Conservation (phyloP, 108 stramenopile species). For the Stephanodiscus minutulus region DNA sequence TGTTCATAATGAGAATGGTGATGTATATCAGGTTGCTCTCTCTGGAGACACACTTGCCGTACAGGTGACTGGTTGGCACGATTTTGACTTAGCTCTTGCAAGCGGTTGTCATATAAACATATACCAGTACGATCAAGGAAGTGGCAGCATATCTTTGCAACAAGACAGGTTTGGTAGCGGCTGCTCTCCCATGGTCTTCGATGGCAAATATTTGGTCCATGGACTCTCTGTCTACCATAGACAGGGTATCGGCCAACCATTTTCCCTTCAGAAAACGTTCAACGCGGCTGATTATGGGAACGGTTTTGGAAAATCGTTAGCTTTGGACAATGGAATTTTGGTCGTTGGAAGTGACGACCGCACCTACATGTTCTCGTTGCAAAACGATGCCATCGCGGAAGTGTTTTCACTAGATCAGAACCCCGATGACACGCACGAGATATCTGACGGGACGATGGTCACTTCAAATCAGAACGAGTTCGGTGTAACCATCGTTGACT, state of each 20-base stretch:
- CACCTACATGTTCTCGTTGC: constrained; percentile 23
- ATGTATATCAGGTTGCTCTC: not conserved
- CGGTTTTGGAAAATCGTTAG: constrained; percentile 19
- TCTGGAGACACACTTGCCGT: constrained; percentile 8
- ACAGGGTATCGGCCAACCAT: not conserved
- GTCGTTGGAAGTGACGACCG: constrained; percentile 23
- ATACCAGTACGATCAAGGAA: not conserved
- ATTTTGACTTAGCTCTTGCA: not conserved
- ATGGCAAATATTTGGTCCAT: constrained; percentile 12
- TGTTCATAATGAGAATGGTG: not conserved
- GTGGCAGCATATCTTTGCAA: not conserved
- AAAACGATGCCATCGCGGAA: constrained; percentile 8
- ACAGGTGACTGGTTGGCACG: not conserved
- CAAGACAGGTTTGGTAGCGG: not conserved
- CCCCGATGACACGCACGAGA: constrained; percentile 11
- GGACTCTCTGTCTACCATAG: constrained; percentile 19
- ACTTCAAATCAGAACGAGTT: constrained; percentile 15
- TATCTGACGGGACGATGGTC: constrained; percentile 20
- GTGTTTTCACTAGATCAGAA: constrained; percentile 9
- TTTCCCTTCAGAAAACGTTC: constrained; percentile 8
- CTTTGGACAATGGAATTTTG: constrained; percentile 19
- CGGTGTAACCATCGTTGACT: constrained; percentile 11
- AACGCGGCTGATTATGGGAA: constrained; percentile 17
- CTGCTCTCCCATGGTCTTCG: not conserved
- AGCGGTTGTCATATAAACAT: not conserved